Conservation (phyloP, 345 rosid species). For the Salix koriyanagi region DNA sequence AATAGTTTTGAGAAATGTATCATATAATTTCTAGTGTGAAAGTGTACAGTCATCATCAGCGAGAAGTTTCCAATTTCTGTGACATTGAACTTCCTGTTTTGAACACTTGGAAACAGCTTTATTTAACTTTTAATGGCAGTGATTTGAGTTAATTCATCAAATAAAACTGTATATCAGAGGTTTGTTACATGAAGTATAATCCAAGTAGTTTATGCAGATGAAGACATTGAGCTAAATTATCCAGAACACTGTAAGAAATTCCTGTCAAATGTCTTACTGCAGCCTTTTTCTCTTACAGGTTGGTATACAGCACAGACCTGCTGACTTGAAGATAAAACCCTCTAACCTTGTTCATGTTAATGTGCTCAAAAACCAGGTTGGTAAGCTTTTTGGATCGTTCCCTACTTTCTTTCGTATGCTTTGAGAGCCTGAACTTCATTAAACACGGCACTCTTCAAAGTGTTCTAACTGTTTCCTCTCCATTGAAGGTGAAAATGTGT, state of each 20-base stretch:
- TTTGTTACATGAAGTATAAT: neutral
- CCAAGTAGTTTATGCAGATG: neutral
- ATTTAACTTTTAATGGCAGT: neutral
- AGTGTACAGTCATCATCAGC: too few species aligned
- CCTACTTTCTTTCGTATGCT: neutral
- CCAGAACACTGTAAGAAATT: neutral
- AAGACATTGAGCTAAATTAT: neutral
- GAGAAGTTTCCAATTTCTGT: neutral
- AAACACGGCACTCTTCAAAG: neutral
- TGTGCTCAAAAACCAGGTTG: constrained; percentile 77
- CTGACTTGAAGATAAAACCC: constrained; percentile 74
- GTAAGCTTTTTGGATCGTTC: neutral
- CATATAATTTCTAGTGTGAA: neutral
- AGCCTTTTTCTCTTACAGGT: constrained; percentile 40
- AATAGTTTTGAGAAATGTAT: neutral
- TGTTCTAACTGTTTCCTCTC: neutral
- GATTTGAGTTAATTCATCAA: neutral
- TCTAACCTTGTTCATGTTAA: constrained; percentile 72
- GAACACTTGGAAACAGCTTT: neutral
- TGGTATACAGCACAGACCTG: constrained; percentile 70
- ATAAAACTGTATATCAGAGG: neutral
- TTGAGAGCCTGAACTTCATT: neutral
- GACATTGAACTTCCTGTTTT: neutral
- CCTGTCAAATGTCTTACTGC: neutral
- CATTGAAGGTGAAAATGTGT: constrained; percentile 46